Percentiles rank a stretch among this genome's conserved stretches.
Conservation (phyloP, 2,329 filamentous ascomycete genomes). For the Colletotrichum tanaceti region DNA sequence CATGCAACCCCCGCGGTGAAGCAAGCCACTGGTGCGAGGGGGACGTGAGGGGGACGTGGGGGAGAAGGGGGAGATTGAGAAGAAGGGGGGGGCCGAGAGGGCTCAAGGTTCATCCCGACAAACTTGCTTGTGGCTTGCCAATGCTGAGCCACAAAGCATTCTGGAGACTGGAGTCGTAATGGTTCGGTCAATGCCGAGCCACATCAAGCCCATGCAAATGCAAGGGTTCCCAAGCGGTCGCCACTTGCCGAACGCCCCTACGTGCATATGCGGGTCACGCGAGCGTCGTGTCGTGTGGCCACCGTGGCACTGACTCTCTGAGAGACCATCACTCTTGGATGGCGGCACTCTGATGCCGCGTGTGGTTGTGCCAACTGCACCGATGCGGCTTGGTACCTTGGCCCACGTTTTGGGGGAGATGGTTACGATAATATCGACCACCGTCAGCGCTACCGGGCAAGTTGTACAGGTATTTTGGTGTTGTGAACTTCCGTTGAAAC, state of each 20-base stretch:
- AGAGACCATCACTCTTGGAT: slow-evolving; percentile 9
- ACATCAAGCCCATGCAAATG: background rate
- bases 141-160: slow-evolving; percentile 17
- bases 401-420: slow-evolving; percentile 26
- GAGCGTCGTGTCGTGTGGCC: slow-evolving; percentile 1
- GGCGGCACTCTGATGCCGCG: slow-evolving; percentile 24
- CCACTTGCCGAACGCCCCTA: slow-evolving; percentile 1
- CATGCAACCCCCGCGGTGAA: background rate
- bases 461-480: no score
- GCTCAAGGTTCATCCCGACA: slow-evolving; percentile 8
- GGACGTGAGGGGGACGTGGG: no score
- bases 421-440: background rate
- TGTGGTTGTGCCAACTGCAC: slow-evolving; percentile 1
- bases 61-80: no score
- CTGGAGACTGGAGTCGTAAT: background rate
- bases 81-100: no score
- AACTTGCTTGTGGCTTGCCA: slow-evolving; percentile 18
- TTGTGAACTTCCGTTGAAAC: no score
- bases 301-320: no score
- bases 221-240: background rate
- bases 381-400: slow-evolving; percentile 21
- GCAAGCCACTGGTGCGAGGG: no score
- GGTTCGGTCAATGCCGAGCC: slow-evolving; percentile 18
- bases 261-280: background rate
- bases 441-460: no score